These are phyloP conservation scores for Phytophthora fragariaefolia DNA, from an alignment of 352 stramenopile genomes.

Conservation along the genomic window DNA sequence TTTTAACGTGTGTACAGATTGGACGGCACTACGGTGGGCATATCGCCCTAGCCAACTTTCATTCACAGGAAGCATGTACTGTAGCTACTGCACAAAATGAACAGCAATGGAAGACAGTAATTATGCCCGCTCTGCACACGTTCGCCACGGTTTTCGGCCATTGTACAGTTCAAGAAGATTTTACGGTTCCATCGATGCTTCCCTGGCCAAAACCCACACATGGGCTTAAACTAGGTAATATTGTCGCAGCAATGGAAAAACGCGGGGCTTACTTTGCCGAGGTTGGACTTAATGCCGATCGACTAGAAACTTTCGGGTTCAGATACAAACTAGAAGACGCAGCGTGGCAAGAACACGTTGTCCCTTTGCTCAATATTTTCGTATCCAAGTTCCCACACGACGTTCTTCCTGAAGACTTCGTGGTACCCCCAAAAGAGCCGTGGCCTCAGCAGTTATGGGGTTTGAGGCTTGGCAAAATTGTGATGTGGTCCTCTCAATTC, in stretches of 20 bases:
- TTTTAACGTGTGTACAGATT: slow-evolving; percentile 30
- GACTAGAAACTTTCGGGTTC: slow-evolving; percentile 39
- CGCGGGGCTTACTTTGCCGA: slow-evolving; percentile 30
- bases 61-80: slow-evolving; percentile 10
- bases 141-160: slow-evolving; percentile 37
- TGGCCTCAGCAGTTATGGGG: slow-evolving; percentile 34
- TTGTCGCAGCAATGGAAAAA: slow-evolving; percentile 25
- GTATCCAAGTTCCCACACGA: slow-evolving; percentile 23
- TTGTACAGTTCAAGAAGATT: slow-evolving; percentile 26
- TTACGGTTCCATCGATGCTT: slow-evolving; percentile 21
- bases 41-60: slow-evolving; percentile 21
- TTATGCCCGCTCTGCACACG: slow-evolving; percentile 32
- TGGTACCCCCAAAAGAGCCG: slow-evolving; percentile 18
- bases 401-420: slow-evolving; percentile 38
- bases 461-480: slow-evolving; percentile 33
- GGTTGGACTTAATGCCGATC: slow-evolving; percentile 35
- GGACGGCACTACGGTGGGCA: slow-evolving; percentile 34
- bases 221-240: slow-evolving; percentile 19
- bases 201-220: slow-evolving; percentile 31
- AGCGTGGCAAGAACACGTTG: slow-evolving; percentile 24
- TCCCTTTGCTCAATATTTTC: slow-evolving; percentile 29
- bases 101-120: slow-evolving; percentile 22
- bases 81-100: slow-evolving; percentile 6
- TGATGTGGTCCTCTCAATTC: slow-evolving; percentile 37
- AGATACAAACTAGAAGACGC: slow-evolving; percentile 33